A percentile compares a stretch with the other conserved stretches of the same genome.
Conservation (phyloP, 2,329 filamentous ascomycete genomes). For the Podosphaera aphanis region DNA sequence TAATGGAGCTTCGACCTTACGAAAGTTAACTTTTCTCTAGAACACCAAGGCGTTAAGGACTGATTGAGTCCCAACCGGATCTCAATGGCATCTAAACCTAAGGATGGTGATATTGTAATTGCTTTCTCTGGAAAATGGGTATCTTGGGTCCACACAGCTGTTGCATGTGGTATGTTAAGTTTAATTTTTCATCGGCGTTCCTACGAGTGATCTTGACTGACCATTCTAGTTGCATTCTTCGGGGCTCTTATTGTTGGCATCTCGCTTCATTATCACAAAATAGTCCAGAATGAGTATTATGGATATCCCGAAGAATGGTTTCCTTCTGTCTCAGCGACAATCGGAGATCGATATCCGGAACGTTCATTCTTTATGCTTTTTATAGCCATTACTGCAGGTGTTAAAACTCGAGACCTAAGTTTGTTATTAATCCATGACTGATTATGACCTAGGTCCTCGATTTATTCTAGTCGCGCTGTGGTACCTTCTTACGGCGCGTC, state of each 20-base stretch:
- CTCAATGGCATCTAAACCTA: constrained; percentile 28
- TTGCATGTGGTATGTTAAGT: constrained; percentile 44
- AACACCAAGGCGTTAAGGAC: not conserved
- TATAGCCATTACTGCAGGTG: constrained; percentile 84
- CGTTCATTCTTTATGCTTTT: constrained; percentile 93
- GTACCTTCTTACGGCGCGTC: constrained; percentile 67
- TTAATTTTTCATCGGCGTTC: not conserved
- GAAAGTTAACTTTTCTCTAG: too few species aligned
- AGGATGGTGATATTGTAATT: constrained; percentile 36
- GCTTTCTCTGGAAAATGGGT: constrained; percentile 72
- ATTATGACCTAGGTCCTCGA: constrained; percentile 40
- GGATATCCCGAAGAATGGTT: constrained; percentile 93
- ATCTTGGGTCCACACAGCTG: constrained; percentile 61
- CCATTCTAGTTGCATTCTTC: constrained; percentile 47
- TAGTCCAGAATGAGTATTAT: constrained; percentile 91
- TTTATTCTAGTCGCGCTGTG: constrained; percentile 78
- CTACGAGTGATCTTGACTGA: constrained; percentile 5
- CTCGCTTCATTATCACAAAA: constrained; percentile 79
- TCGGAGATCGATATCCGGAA: constrained; percentile 91
- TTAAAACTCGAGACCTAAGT: constrained; percentile 6
- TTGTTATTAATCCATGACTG: constrained; percentile 3
- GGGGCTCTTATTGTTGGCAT: constrained; percentile 65
- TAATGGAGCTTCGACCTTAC: too few species aligned
- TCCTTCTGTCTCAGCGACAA: constrained; percentile 84
- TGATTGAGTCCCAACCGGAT: not conserved